These are phyloP conservation scores for Coniella vitis DNA, from an alignment of 2,329 filamentous ascomycete genomes.

Conservation along the genomic window DNA sequence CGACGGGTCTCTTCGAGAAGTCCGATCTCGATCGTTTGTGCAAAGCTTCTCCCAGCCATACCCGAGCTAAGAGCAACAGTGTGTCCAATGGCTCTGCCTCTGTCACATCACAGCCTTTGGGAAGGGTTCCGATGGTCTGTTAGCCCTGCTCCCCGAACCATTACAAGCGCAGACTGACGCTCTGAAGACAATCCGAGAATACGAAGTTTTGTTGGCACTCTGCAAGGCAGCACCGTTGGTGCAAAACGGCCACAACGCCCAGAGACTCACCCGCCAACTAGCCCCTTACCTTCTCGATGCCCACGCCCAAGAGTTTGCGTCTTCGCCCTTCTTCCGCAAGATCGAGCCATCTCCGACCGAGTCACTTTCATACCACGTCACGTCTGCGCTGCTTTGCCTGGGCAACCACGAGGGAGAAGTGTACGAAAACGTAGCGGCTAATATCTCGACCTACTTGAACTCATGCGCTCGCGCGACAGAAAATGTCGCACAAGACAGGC, in stretches of 20 bases:
- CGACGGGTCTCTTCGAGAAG: constrained; percentile 49
- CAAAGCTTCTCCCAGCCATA: constrained; percentile 46
- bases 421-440: constrained; percentile 57
- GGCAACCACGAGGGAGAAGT: constrained; percentile 67
- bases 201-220: constrained; percentile 83
- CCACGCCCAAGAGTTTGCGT: constrained; percentile 68
- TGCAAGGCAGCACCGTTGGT: constrained; percentile 83
- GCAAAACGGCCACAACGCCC: constrained; percentile 62
- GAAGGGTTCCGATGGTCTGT: constrained; percentile 55
- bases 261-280: constrained; percentile 71
- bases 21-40: constrained; percentile 58
- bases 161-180: neutral
- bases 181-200: constrained; percentile 71
- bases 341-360: constrained; percentile 88
- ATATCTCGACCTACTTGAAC: constrained; percentile 65
- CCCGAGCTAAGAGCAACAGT: constrained; percentile 32
- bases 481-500: constrained; percentile 44
- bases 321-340: constrained; percentile 75
- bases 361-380: constrained; percentile 69
- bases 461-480: constrained; percentile 60
- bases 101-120: constrained; percentile 35
- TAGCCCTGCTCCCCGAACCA: neutral
- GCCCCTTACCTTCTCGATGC: constrained; percentile 81
- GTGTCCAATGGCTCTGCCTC: constrained; percentile 41
- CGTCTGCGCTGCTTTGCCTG: constrained; percentile 72